A percentile compares a stretch with the other conserved stretches of the same genome.
phyloP scores from a whole-genome alignment of 2,329 filamentous ascomycete genomes.

The Acarospora socialis region DNA sequence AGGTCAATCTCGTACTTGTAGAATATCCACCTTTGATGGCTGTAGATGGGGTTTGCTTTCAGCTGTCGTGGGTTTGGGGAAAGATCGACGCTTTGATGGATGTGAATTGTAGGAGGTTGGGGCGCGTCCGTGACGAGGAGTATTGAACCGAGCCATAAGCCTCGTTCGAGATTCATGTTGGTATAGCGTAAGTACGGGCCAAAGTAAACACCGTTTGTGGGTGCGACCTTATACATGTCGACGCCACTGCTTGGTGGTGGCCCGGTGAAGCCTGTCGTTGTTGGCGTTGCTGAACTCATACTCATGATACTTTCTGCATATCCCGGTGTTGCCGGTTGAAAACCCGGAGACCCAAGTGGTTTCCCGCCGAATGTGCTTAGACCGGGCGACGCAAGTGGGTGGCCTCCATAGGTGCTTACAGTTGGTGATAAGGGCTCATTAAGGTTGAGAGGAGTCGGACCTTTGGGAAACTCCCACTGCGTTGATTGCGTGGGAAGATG shows the following conservation, averaged over 20 bases:
- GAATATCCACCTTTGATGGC: constrained; percentile 88
- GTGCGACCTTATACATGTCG: constrained; percentile 83
- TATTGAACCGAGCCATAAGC: constrained; percentile 85
- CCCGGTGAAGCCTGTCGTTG: constrained; percentile 68
- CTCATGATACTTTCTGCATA: constrained; percentile 80
- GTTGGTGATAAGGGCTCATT: constrained; percentile 77
- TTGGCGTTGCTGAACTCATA: constrained; percentile 61
- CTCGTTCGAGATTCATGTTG: constrained; percentile 91
- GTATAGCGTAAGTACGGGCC: constrained; percentile 90
- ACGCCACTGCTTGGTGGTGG: constrained; percentile 81
- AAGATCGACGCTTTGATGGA: constrained; percentile 78
- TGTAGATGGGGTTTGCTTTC: constrained; percentile 65
- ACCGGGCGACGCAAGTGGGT: constrained; percentile 56
- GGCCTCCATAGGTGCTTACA: constrained; percentile 55
- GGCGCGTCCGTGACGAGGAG: constrained; percentile 81
- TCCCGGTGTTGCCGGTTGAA: constrained; percentile 62
- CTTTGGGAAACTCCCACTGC: constrained; percentile 98
- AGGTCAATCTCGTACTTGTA: constrained; percentile 89
- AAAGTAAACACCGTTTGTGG: constrained; percentile 95
- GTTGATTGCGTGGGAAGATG: constrained; percentile 89
- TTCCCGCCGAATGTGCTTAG: constrained; percentile 35
- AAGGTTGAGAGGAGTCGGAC: constrained; percentile 74
- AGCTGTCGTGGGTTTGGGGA: constrained; percentile 87
- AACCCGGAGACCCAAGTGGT: constrained; percentile 19
- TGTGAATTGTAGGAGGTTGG: constrained; percentile 89